Conservation (phyloP, 345 rosid genomes). For the Durio zibethinus region DNA sequence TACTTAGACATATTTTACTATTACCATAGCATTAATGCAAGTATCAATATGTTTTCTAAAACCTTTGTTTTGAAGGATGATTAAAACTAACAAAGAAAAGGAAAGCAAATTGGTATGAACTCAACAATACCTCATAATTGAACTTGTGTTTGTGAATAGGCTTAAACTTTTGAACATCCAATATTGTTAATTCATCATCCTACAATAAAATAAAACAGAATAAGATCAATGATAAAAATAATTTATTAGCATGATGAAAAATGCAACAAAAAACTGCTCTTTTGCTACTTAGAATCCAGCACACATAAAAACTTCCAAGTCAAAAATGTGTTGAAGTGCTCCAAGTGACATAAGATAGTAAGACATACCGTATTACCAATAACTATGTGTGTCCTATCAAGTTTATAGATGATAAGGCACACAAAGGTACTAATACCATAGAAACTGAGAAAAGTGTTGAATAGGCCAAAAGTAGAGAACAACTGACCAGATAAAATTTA, state of each 20-base stretch:
- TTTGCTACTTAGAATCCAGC: not conserved
- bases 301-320: not conserved
- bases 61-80: not conserved
- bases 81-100: not conserved
- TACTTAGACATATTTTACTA: no score
- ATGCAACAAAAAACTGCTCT: constrained; percentile 17
- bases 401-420: constrained; percentile 26
- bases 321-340: not conserved
- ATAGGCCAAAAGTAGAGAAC: no score
- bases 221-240: no score
- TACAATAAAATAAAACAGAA: no score
- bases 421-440: no score
- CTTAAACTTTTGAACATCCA: constrained; percentile 97
- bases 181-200: no score
- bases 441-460: no score
- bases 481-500: no score
- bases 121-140: constrained; percentile 69
- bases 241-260: no score
- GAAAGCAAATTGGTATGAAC: constrained; percentile 4
- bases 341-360: constrained; percentile 13
- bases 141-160: constrained; percentile 84
- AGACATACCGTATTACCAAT: constrained; percentile 91
- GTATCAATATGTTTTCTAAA: not conserved
- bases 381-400: constrained; percentile 90
- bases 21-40: no score